Evolutionary conservation across 225 moss, liverwort and hornwort species (phyloP), one percentile per base, ranked within the genome.

Genomic region (Physcomitrellopsis africana): DNA sequence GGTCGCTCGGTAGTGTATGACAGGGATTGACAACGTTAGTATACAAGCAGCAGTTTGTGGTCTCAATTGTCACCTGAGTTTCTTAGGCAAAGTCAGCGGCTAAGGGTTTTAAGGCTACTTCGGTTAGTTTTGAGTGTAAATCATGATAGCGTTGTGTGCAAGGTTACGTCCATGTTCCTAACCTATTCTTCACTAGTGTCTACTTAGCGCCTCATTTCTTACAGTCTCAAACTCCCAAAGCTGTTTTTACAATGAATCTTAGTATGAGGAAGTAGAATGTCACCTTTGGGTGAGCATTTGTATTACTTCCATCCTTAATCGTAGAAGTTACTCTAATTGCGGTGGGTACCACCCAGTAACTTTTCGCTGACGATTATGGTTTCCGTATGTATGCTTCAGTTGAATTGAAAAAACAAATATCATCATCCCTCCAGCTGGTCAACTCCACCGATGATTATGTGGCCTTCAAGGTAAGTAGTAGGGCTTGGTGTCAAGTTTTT

Each of bases 401-500:
- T 90, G 99, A 99, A 79, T 80, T 99, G 86, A 92, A 90, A 84
- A 99, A 95, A 89, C 99, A 95, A 77, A 93, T 99, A 62, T 99
- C 93, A 64, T 89, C 93, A 76, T 95, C 99, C 20, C 86, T 99
- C 72, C 92, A 84, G 19, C 76, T 99, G 51, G 86, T 93, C 58
- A 95, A 95, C 70, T 79, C 93, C 15, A 92, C 95, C 4, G 90
- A 99, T 43, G 80, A 84, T 60, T 82, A 87, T 84, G 84, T 99
- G 60, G 99, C 99, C 57, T 95, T 95, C 71, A 95, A 95, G 97
- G 97, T 99, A 53, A 46, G 51, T 51, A 10, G 48, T 32, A 9
- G 29, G 19, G 26, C 49, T 66, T 72, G 63, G 13, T 71, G 22
- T 23, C 8, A 9, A 3, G 10, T 3, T 10, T 14, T 67, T 2